Conservation (phyloP, 1,284 basidiomycete species). For the Fomitopsis pinicola region DNA sequence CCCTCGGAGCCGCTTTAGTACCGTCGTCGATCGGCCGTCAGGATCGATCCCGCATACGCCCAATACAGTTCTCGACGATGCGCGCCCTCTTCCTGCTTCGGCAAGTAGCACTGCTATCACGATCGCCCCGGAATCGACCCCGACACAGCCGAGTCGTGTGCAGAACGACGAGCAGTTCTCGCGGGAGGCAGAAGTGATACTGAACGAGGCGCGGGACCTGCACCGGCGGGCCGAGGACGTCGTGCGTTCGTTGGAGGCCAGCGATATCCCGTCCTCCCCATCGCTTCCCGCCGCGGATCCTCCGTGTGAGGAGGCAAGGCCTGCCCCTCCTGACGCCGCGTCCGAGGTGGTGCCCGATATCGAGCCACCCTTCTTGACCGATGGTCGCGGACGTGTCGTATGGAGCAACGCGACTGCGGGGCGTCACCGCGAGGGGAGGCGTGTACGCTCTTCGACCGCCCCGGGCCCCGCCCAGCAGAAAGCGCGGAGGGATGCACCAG, state of each 20-base stretch:
- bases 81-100: slow-evolving; percentile 2
- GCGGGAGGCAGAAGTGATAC: background rate
- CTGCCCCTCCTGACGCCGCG: background rate
- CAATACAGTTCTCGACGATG: background rate
- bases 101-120: background rate
- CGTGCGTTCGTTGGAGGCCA: background rate
- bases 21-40: slow-evolving; percentile 3
- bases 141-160: background rate
- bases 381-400: slow-evolving; percentile 49
- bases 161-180: background rate
- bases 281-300: background rate
- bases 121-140: background rate
- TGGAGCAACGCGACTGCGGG: slow-evolving; percentile 40
- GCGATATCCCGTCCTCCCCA: background rate
- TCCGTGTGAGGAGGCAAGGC: background rate
- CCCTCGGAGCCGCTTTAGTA: slow-evolving; percentile 10
- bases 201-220: slow-evolving; percentile 2
- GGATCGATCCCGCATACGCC: background rate
- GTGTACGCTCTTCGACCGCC: slow-evolving; percentile 11
- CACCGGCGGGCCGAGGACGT: slow-evolving; percentile 2
- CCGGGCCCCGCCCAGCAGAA: slow-evolving; percentile 6
- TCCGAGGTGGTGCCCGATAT: slow-evolving; percentile 23
- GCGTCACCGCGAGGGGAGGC: slow-evolving; percentile 14
- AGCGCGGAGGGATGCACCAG: slow-evolving; percentile 1
- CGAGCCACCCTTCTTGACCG: slow-evolving; percentile 57